Evolutionary conservation across 768 basidiomycete genomes (phyloP).

Genomic region (Tricholoma furcatifolium): DNA sequence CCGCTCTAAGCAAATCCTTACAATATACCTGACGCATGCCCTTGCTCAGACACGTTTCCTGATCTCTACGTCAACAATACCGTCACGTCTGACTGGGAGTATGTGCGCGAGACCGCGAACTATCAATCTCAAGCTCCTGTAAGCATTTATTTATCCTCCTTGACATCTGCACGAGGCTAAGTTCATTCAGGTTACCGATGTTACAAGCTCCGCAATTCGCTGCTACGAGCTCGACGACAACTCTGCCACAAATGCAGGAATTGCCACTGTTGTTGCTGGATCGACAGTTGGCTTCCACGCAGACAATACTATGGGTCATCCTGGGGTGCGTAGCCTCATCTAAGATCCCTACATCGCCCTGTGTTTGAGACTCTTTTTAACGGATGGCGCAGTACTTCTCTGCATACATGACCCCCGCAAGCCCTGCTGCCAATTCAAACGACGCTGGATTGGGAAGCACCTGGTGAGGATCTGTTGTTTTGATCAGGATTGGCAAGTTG

Average conservation of each 20-base stretch:
- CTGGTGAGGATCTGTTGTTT: constrained; percentile 22
- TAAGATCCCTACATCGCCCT: not conserved
- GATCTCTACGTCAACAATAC: constrained; percentile 27
- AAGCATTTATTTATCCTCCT: constrained; percentile 8
- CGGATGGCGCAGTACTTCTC: constrained; percentile 25
- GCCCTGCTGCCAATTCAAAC: constrained; percentile 32
- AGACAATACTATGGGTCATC: constrained; percentile 32
- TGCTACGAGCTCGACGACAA: constrained; percentile 33
- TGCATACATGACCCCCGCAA: constrained; percentile 31
- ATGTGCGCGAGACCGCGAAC: constrained; percentile 33
- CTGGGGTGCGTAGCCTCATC: constrained; percentile 21
- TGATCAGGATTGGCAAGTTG: not conserved
- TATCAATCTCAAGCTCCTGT: constrained; percentile 32
- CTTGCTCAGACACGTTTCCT: constrained; percentile 27
- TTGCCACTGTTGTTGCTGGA: constrained; percentile 30
- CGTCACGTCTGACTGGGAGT: constrained; percentile 30
- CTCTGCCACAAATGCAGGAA: constrained; percentile 24
- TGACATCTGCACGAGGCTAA: not conserved
- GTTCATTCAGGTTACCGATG: constrained; percentile 28
- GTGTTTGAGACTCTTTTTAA: not conserved
- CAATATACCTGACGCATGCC: not conserved
- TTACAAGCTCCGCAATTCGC: constrained; percentile 32
- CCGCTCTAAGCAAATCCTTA: not conserved
- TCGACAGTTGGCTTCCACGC: constrained; percentile 32
- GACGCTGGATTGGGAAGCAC: constrained; percentile 40